Conservation (phyloP, 176 grass and related monocot genomes). For the Dactylis glomerata region DNA sequence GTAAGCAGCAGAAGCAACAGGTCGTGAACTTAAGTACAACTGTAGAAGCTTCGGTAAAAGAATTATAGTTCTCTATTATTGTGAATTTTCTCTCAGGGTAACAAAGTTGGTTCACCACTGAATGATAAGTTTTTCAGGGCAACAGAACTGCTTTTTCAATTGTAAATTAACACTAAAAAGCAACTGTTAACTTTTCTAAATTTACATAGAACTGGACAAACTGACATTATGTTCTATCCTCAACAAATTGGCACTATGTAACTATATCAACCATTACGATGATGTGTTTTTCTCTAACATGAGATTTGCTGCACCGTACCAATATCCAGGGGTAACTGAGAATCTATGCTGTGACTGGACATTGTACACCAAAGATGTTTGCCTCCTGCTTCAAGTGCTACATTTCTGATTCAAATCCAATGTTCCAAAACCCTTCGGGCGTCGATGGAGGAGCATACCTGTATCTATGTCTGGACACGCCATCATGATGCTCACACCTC, state of each 20-base stretch:
- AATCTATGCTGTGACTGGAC: background rate
- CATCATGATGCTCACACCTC: conserved; percentile 89
- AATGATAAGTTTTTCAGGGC: background rate
- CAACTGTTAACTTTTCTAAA: background rate
- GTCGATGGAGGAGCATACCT: conserved; percentile 80
- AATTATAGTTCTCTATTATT: background rate
- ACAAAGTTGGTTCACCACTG: background rate
- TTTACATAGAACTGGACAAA: conserved; percentile 9
- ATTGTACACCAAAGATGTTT: conserved; percentile 15
- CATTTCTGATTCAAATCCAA: conserved; percentile 95
- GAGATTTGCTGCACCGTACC: background rate
- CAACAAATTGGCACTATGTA: conserved; percentile 16
- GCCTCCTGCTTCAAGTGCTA: conserved; percentile 33
- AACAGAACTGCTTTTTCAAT: background rate
- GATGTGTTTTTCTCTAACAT: background rate
- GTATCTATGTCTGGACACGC: conserved; percentile 90
- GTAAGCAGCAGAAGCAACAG: background rate
- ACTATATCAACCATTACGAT: conserved; percentile 1
- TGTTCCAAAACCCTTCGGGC: conserved; percentile 96
- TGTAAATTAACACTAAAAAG: background rate
- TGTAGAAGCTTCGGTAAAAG: background rate
- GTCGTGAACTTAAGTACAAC: background rate
- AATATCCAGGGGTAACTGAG: background rate
- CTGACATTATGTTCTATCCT: conserved; percentile 6
- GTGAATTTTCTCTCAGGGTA: background rate